A percentile compares a stretch with the other conserved stretches of the same genome.
phyloP scores from a whole-genome alignment of 345 rosid genomes.

The Euclidium syriacum region DNA sequence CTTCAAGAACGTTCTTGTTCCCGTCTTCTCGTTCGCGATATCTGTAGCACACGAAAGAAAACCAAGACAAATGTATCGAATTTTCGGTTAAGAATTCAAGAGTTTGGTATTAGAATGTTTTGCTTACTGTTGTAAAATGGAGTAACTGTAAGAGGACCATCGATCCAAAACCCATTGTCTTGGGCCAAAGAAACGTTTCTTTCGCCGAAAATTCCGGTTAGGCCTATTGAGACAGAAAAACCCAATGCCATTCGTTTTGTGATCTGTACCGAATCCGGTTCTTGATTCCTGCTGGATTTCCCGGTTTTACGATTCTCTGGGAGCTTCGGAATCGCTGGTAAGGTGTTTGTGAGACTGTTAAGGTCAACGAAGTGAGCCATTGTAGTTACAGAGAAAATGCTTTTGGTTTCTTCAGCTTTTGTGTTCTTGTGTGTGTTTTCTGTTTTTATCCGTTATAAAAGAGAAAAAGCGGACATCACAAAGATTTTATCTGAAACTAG shows the following conservation, averaged over 20 bases:
- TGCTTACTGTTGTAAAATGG: constrained; percentile 63
- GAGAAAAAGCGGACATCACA: constrained; percentile 21
- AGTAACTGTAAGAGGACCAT: constrained; percentile 57
- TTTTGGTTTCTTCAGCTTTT: not conserved
- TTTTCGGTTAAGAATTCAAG: not conserved
- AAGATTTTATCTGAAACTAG: constrained; percentile 16
- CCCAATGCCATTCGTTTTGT: constrained; percentile 59
- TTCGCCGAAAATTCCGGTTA: constrained; percentile 25
- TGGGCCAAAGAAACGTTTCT: constrained; percentile 46
- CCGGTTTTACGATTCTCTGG: not conserved
- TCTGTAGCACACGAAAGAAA: constrained; percentile 33
- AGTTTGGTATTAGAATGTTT: not conserved
- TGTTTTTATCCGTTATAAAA: constrained; percentile 16
- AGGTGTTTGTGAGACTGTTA: constrained; percentile 13
- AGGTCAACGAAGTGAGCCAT: constrained; percentile 27
- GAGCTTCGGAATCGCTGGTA: not conserved
- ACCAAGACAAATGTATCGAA: not conserved
- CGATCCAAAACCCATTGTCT: constrained; percentile 66
- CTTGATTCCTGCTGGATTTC: constrained; percentile 6
- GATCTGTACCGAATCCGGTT: constrained; percentile 33
- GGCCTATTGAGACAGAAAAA: constrained; percentile 48
- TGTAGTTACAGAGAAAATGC: constrained; percentile 1
- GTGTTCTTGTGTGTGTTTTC: not conserved
- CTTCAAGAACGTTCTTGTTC: constrained; percentile 64
- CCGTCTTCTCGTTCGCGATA: constrained; percentile 60